These are phyloP conservation scores for Eimeria acervulina DNA, from an alignment of 169 alveolate species.

Conservation along the genomic window DNA sequence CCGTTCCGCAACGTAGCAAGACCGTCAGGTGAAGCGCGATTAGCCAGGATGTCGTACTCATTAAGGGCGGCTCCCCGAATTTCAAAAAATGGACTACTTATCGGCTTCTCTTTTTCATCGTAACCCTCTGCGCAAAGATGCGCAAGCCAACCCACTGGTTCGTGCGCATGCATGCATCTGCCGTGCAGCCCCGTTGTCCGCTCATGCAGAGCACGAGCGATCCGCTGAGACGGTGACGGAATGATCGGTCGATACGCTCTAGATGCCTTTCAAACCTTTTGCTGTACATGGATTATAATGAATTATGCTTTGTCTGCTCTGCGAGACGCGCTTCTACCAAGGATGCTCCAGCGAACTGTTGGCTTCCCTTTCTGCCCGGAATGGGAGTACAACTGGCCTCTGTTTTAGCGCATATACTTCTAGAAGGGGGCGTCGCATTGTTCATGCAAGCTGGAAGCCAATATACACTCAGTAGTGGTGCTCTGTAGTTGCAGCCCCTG, in stretches of 20 bases:
- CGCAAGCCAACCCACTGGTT: background rate
- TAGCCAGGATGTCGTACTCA: background rate
- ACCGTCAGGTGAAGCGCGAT: background rate
- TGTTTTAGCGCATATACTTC: background rate
- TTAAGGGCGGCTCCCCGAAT: background rate
- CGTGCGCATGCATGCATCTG: constrained; percentile 37
- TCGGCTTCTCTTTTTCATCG: background rate
- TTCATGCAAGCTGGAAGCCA: background rate
- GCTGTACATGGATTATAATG: background rate
- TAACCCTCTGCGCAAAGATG: background rate
- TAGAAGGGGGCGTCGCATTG: background rate
- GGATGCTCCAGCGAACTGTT: background rate
- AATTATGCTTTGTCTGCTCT: background rate
- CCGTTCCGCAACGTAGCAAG: background rate
- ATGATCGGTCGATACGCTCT: background rate
- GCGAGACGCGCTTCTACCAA: background rate
- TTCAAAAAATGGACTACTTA: background rate
- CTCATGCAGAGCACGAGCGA: constrained; percentile 13
- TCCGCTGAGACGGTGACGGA: background rate
- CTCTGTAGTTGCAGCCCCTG: background rate
- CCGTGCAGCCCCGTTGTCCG: constrained; percentile 34
- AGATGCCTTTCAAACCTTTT: background rate
- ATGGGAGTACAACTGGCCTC: background rate
- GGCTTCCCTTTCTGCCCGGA: background rate
- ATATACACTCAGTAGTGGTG: background rate